A percentile compares a stretch with the other conserved stretches of the same genome.
phyloP scores from a whole-genome alignment of 1,284 basidiomycete species.

The Papiliotrema flavescens region DNA sequence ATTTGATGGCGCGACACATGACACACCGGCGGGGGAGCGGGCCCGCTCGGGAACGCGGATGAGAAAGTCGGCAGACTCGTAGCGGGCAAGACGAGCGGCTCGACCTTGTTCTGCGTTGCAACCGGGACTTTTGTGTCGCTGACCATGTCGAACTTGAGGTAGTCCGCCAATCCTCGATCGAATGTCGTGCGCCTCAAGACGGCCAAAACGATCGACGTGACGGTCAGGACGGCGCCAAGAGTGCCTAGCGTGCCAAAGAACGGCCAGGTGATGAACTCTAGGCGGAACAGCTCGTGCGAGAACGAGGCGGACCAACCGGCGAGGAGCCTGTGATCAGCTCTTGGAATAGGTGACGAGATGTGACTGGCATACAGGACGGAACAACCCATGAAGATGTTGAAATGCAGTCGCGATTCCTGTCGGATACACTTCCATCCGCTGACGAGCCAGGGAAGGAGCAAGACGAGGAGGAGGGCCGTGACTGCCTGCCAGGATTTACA shows the following conservation, averaged over 20 bases:
- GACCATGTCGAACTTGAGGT: conserved; percentile 30
- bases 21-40: background rate
- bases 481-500: conserved; percentile 57
- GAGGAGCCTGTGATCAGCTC: conserved; percentile 5
- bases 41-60: background rate
- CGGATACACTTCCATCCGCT: conserved; percentile 70
- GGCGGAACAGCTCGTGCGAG: conserved; percentile 60
- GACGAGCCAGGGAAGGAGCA: conserved; percentile 66
- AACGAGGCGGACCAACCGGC: conserved; percentile 66
- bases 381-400: conserved; percentile 61
- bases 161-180: conserved; percentile 64
- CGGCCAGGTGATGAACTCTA: conserved; percentile 67
- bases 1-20: too few species aligned
- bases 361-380: conserved; percentile 48
- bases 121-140: background rate
- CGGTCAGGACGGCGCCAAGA: conserved; percentile 59
- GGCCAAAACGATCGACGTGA: conserved; percentile 59
- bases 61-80: background rate
- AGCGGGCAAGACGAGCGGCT: background rate
- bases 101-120: background rate
- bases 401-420: conserved; percentile 58
- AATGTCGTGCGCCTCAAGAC: conserved; percentile 67
- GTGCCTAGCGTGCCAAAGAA: conserved; percentile 66
- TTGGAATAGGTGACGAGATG: conserved; percentile 50
- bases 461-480: conserved; percentile 58